Conservation (phyloP, 768 basidiomycete species). For the Mrakia frigida region DNA sequence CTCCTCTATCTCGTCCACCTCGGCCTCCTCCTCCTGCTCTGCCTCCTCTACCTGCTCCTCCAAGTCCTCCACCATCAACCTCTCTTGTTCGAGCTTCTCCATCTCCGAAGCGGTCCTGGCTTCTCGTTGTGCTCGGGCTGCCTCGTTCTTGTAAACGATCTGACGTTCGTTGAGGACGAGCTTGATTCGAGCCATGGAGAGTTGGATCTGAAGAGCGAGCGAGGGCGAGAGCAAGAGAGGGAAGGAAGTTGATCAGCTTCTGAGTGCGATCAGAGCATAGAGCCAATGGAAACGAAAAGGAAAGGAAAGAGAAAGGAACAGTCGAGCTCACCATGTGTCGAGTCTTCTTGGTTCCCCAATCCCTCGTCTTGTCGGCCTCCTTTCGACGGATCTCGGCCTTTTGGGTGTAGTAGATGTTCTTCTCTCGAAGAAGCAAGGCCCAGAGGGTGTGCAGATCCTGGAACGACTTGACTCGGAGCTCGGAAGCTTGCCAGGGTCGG, state of each 20-base stretch:
- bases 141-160: slow-evolving; percentile 66
- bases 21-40: not conserved
- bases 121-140: too few relatives aligned
- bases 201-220: slow-evolving; percentile 20
- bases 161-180: slow-evolving; percentile 84
- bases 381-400: not conserved
- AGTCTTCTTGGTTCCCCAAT: not conserved
- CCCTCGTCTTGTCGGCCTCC: not conserved
- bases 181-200: slow-evolving; percentile 93
- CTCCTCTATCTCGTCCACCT: not conserved
- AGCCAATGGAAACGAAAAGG: not conserved
- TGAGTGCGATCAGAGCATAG: too few relatives aligned
- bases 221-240: not conserved
- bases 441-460: slow-evolving; percentile 89
- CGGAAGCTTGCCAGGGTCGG: slow-evolving; percentile 76
- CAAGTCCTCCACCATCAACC: not conserved
- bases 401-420: slow-evolving; percentile 85
- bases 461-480: slow-evolving; percentile 86
- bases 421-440: slow-evolving; percentile 83
- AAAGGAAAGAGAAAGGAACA: not conserved
- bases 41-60: not conserved
- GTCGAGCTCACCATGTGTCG: slow-evolving; percentile 7
- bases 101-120: not conserved
- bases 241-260: slow-evolving; percentile 7
- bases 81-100: not conserved